Conservation (phyloP, 441 rosid species). For the Rhodomyrtus psidioides region DNA sequence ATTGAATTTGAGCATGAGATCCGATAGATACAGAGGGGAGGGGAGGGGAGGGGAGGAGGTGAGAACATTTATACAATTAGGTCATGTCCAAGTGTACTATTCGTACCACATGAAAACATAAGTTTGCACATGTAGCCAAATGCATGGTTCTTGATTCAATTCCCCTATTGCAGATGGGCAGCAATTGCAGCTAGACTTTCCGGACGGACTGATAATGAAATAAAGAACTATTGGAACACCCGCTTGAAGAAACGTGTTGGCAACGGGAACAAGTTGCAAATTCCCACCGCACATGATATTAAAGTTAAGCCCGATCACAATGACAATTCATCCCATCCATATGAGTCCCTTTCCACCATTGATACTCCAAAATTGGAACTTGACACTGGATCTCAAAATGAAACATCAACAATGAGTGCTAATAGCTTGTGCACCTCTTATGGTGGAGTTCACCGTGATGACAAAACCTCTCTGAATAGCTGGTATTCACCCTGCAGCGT, state of each 20-base stretch:
- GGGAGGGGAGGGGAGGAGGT: neutral
- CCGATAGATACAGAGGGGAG: neutral
- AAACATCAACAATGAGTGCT: neutral
- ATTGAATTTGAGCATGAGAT: neutral
- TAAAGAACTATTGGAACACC: neutral
- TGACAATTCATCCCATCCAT: neutral
- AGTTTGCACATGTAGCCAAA: neutral
- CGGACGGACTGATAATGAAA: neutral
- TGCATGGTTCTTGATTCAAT: neutral
- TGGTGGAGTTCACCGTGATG: neutral
- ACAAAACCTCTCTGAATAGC: neutral
- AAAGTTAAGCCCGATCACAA: neutral
- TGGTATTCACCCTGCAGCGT: neutral
- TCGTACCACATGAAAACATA: neutral
- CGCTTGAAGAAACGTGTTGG: neutral
- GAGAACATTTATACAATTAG: neutral
- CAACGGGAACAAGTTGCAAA: neutral
- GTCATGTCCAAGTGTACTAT: neutral
- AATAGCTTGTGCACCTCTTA: neutral
- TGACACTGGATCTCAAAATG: neutral
- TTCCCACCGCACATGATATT: neutral
- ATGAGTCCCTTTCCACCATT: neutral
- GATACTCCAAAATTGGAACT: neutral
- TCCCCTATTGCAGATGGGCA: neutral
- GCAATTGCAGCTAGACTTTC: neutral